A percentile compares a stretch with the other conserved stretches of the same genome.
These are phyloP conservation scores for Cardamine resedifolia DNA, from an alignment of 345 rosid species.

Conservation along the genomic window DNA sequence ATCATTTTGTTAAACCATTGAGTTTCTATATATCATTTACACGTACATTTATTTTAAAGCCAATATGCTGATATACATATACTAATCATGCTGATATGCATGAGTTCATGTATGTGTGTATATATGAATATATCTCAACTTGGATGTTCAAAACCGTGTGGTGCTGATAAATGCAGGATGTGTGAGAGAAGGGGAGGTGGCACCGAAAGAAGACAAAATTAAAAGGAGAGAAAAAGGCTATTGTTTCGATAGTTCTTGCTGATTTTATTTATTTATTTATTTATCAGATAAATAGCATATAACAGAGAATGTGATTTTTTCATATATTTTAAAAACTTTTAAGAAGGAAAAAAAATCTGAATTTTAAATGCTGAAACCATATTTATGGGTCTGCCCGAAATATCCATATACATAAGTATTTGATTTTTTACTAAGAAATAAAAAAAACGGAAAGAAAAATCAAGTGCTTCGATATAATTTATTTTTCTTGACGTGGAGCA, in stretches of 20 bases:
- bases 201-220: slow-evolving; percentile 42
- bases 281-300: slow-evolving; percentile 17
- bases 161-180: slow-evolving; percentile 37
- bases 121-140: slow-evolving; percentile 8
- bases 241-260: slow-evolving; percentile 7
- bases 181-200: slow-evolving; percentile 33
- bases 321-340: no score
- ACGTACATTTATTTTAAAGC: background rate
- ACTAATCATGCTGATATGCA: background rate
- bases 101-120: slow-evolving; percentile 11
- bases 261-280: background rate
- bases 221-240: slow-evolving; percentile 4
- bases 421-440: background rate
- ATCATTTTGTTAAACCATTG: background rate
- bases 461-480: background rate
- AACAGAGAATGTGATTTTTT: background rate
- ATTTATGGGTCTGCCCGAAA: background rate
- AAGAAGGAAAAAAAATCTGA: no score
- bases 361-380: background rate
- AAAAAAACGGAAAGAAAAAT: background rate
- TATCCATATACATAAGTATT: background rate
- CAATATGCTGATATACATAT: background rate
- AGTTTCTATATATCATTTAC: background rate
- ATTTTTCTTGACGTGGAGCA: background rate
- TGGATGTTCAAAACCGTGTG: slow-evolving; percentile 35